A percentile compares a stretch with the other conserved stretches of the same genome.
phyloP scores from a whole-genome alignment of 1,139 yeast genomes.

The Hyphopichia wangnamkhiaoensis region DNA sequence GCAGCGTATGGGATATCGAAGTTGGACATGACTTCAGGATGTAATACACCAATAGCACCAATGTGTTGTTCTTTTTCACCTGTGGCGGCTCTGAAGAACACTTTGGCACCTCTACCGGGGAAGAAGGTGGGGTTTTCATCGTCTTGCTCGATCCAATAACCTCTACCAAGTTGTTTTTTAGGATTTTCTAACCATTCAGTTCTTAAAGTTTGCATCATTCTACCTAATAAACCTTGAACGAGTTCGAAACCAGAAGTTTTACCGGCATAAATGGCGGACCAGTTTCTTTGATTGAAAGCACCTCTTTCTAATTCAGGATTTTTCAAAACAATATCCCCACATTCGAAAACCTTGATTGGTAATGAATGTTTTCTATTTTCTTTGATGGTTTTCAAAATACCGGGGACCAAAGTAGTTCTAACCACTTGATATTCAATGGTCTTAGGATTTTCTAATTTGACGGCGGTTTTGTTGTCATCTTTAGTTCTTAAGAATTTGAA shows the following conservation, averaged over 20 bases:
- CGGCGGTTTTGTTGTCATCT: constrained; percentile 80
- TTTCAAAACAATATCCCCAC: constrained; percentile 93
- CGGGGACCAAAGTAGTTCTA: constrained; percentile 91
- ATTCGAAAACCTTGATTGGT: constrained; percentile 93
- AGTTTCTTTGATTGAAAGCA: constrained; percentile 89
- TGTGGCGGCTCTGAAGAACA: constrained; percentile 67
- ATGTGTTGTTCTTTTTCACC: constrained; percentile 59
- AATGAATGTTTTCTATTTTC: constrained; percentile 95
- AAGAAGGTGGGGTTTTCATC: constrained; percentile 71
- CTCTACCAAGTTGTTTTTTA: constrained; percentile 56
- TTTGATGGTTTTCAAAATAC: constrained; percentile 89
- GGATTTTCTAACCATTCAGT: constrained; percentile 76
- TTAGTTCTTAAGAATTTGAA: constrained; percentile 75
- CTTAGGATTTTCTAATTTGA: constrained; percentile 92
- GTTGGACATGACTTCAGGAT: constrained; percentile 85
- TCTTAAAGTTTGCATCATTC: constrained; percentile 95
- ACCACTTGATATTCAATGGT: constrained; percentile 97
- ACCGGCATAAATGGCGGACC: constrained; percentile 94
- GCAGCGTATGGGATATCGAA: constrained; percentile 95
- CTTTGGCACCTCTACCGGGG: constrained; percentile 96
- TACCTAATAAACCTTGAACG: constrained; percentile 92
- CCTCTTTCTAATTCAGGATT: constrained; percentile 79
- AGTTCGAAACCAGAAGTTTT: constrained; percentile 93
- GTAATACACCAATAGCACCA: constrained; percentile 91
- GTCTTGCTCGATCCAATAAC: constrained; percentile 83